phyloP scores from a whole-genome alignment of 352 stramenopile species.

The Achlya hypogyna region DNA sequence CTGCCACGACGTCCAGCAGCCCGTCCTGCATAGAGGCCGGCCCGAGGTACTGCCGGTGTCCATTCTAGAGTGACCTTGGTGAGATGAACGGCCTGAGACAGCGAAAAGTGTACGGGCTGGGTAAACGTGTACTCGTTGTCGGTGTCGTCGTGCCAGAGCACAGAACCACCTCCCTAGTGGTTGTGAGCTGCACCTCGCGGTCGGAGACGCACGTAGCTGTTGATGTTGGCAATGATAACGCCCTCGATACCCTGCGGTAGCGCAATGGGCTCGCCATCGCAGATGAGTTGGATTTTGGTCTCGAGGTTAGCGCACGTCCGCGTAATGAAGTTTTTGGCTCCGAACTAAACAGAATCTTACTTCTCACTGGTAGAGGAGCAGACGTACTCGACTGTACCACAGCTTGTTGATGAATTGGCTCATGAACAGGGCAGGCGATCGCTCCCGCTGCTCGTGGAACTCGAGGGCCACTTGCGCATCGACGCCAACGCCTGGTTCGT shows the following conservation, averaged over 20 bases:
- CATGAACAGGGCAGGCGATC: conserved; percentile 81
- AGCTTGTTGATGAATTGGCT: conserved; percentile 88
- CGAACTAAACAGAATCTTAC: conserved; percentile 32
- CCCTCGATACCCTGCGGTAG: conserved; percentile 71
- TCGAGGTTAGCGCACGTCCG: conserved; percentile 69
- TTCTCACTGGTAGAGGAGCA: neutral
- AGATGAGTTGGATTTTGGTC: conserved; percentile 66
- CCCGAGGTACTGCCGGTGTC: conserved; percentile 24
- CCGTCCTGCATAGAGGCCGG: conserved; percentile 82
- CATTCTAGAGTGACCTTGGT: neutral
- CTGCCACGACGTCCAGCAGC: conserved; percentile 88
- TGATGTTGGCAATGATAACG: conserved; percentile 85
- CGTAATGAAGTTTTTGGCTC: conserved; percentile 81
- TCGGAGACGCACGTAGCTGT: conserved; percentile 53
- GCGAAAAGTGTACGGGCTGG: neutral
- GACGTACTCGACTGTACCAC: conserved; percentile 61
- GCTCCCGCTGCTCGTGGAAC: conserved; percentile 85
- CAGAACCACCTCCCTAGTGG: conserved; percentile 71
- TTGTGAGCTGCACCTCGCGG: too few species aligned
- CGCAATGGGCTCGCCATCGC: conserved; percentile 58
- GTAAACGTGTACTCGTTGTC: conserved; percentile 31
- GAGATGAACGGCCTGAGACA: neutral
- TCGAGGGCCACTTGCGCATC: conserved; percentile 85
- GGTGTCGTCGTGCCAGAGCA: conserved; percentile 72
- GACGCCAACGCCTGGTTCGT: conserved; percentile 55